Conservation (phyloP, 352 stramenopile genomes). For the Detonula confervacea region DNA sequence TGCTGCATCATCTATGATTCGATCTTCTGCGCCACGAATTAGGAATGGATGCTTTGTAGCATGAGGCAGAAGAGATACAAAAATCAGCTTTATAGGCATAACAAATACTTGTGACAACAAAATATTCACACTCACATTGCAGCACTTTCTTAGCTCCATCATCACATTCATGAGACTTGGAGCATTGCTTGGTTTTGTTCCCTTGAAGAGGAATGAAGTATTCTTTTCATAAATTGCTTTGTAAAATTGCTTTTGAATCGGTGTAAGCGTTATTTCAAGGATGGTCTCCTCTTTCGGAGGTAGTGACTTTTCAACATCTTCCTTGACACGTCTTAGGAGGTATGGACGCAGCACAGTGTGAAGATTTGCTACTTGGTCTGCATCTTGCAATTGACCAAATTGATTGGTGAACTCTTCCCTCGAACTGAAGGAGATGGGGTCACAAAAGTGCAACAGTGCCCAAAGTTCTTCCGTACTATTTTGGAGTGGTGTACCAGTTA, state of each 20-base stretch:
- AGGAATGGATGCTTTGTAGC: conserved; percentile 93
- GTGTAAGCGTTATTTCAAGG: conserved; percentile 97
- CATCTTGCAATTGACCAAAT: conserved; percentile 85
- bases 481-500: conserved; percentile 97
- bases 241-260: conserved; percentile 96
- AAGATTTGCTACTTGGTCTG: conserved; percentile 93
- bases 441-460: conserved; percentile 96
- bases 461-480: conserved; percentile 98
- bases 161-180: conserved; percentile 96
- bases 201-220: conserved; percentile 84
- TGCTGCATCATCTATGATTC: conserved; percentile 81
- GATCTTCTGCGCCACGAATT: conserved; percentile 96
- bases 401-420: conserved; percentile 93
- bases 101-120: background rate
- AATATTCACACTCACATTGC: conserved; percentile 86
- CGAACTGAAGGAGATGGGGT: conserved; percentile 92
- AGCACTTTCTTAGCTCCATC: conserved; percentile 99
- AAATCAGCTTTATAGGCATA: background rate
- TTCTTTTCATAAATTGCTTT: conserved; percentile 89
- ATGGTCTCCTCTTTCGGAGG: conserved; percentile 98
- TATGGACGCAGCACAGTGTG: conserved; percentile 94
- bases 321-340: conserved; percentile 96
- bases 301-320: conserved; percentile 98
- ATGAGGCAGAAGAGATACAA: conserved; percentile 15
- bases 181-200: conserved; percentile 79